Conservation (phyloP, 164 flowering plant species). For the Annona cherimola region DNA sequence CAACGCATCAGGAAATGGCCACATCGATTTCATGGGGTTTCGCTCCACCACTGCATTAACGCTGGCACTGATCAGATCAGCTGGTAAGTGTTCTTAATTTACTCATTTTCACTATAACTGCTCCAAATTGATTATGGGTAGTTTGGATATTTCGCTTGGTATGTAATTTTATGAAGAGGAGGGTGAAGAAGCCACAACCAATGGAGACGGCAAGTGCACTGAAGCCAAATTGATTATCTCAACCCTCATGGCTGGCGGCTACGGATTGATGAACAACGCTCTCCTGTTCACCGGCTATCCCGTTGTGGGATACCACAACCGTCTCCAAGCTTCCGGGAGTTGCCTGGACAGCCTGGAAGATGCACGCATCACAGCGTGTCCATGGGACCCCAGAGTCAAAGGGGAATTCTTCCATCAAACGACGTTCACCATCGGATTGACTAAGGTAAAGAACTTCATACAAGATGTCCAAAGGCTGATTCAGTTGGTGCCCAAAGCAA, state of each 20-base stretch:
- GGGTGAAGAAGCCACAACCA: slow-evolving; percentile 28
- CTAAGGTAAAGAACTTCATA: slow-evolving; percentile 50
- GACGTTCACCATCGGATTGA: slow-evolving; percentile 42
- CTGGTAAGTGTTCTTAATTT: slow-evolving; percentile 24
- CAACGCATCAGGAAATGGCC: slow-evolving; percentile 42
- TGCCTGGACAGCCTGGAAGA: slow-evolving; percentile 47
- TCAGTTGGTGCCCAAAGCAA: slow-evolving; percentile 36
- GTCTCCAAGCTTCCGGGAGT: slow-evolving; percentile 60
- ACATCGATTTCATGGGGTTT: slow-evolving; percentile 36
- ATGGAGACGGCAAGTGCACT: slow-evolving; percentile 46
- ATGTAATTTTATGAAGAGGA: no score
- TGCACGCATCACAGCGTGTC: slow-evolving; percentile 34
- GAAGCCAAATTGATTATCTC: slow-evolving; percentile 19
- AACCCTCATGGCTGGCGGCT: slow-evolving; percentile 10
- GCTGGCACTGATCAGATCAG: slow-evolving; percentile 29
- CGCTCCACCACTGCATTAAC: slow-evolving; percentile 31
- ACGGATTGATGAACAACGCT: slow-evolving; percentile 45
- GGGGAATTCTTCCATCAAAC: slow-evolving; percentile 63
- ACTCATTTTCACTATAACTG: neutral
- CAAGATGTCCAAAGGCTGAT: slow-evolving; percentile 52
- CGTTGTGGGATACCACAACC: slow-evolving; percentile 52
- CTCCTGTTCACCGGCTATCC: slow-evolving; percentile 54
- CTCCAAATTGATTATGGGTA: neutral
- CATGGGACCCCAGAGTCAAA: slow-evolving; percentile 64
- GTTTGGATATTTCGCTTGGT: no score